Conservation (phyloP, 2,329 filamentous ascomycete species). For the Sclerotiophoma versabilis region DNA sequence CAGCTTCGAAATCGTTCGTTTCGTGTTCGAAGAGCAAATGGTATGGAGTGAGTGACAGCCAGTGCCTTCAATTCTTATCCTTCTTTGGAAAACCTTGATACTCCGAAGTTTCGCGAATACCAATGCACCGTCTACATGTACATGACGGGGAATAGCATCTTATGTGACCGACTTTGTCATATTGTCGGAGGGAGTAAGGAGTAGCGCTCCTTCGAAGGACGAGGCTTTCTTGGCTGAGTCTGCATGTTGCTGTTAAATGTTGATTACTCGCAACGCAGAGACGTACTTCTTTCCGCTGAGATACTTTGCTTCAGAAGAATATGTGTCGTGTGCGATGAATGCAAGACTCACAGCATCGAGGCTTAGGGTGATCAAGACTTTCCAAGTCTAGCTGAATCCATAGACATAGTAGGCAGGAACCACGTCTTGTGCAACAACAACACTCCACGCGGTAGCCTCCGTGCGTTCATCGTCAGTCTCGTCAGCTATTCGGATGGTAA, state of each 20-base stretch:
- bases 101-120: constrained; percentile 33
- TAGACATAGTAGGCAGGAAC: constrained; percentile 38
- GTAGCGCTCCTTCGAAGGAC: constrained; percentile 30
- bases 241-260: constrained; percentile 24
- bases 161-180: constrained; percentile 24
- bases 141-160: constrained; percentile 17
- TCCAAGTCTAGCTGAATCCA: constrained; percentile 35
- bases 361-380: constrained; percentile 28
- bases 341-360: constrained; percentile 42
- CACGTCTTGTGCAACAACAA: constrained; percentile 25
- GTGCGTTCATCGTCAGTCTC: constrained; percentile 30
- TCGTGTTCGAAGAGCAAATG: constrained; percentile 37
- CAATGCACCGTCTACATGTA: constrained; percentile 37
- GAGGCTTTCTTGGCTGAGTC: constrained; percentile 19
- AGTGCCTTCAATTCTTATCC: constrained; percentile 24
- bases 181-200: constrained; percentile 40
- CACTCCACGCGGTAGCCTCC: constrained; percentile 18
- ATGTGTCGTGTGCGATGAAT: constrained; percentile 32
- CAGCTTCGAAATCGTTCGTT: constrained; percentile 24
- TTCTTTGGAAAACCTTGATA: constrained; percentile 24
- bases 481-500: constrained; percentile 30
- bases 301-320: constrained; percentile 23
- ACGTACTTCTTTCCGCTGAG: constrained; percentile 34
- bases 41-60: constrained; percentile 37
- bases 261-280: constrained; percentile 31